Evolutionary conservation across 371 early-diverging fungal genomes (phyloP).

Genomic region (Mucor circinelloides): DNA sequence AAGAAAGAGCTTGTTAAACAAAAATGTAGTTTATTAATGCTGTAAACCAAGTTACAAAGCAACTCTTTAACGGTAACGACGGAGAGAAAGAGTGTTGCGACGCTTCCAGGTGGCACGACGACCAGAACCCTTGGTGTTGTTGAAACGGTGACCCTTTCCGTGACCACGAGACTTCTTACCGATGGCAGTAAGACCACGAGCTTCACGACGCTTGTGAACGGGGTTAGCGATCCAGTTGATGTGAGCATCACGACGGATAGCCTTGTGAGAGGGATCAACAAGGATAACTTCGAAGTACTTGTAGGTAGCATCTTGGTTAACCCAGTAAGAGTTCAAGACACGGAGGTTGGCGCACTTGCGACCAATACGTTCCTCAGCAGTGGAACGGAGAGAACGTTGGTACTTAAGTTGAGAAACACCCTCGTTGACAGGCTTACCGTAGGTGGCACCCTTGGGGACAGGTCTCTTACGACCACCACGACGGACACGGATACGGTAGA

Average conservation of each 20-base stretch:
- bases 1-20: slow-evolving; percentile 7
- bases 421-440: slow-evolving; percentile 97
- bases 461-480: slow-evolving; percentile 98
- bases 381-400: slow-evolving; percentile 90
- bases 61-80: slow-evolving; percentile 76
- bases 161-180: slow-evolving; percentile 98
- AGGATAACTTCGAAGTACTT: slow-evolving; percentile 99
- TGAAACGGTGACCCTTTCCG: slow-evolving; percentile 97
- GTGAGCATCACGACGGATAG: slow-evolving; percentile 96
- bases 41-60: slow-evolving; percentile 8
- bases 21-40: slow-evolving; percentile 7
- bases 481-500: slow-evolving; percentile 98
- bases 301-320: slow-evolving; percentile 98
- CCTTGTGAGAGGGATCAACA: slow-evolving; percentile 96
- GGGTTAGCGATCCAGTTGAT: slow-evolving; percentile 99
- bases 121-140: slow-evolving; percentile 98
- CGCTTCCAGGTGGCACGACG: slow-evolving; percentile 78
- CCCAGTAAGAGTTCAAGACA: slow-evolving; percentile 99
- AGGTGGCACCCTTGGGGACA: slow-evolving; percentile 96
- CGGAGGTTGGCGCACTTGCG: slow-evolving; percentile 94
- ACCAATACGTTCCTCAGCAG: slow-evolving; percentile 98
- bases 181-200: slow-evolving; percentile 96
- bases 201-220: slow-evolving; percentile 98
- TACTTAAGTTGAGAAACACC: slow-evolving; percentile 98
- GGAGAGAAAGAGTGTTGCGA: slow-evolving; percentile 81